phyloP scores from a whole-genome alignment of 2,329 filamentous ascomycete genomes.

The Hymenoscyphus scutula region DNA sequence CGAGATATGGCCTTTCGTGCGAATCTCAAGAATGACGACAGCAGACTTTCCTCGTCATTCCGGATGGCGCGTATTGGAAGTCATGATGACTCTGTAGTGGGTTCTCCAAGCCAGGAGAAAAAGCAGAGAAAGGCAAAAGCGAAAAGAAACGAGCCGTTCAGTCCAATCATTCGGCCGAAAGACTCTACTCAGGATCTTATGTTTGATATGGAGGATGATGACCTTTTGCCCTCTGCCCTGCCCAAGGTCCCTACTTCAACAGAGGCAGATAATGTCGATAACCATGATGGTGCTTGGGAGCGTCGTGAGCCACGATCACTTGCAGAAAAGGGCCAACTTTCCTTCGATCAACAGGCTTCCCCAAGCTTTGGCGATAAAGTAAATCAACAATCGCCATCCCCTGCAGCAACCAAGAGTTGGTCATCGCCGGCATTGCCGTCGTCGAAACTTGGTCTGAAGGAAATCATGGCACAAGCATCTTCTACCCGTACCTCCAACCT shows the following conservation, averaged over 20 bases:
- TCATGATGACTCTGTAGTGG: conserved; percentile 57
- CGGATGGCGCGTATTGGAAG: conserved; percentile 57
- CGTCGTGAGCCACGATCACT: conserved; percentile 12
- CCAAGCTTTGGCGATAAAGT: background rate
- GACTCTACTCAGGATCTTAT: conserved; percentile 74
- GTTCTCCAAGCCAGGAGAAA: conserved; percentile 39
- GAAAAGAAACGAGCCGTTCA: conserved; percentile 55
- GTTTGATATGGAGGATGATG: conserved; percentile 83
- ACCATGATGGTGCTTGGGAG: conserved; percentile 16
- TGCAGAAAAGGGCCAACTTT: conserved; percentile 15
- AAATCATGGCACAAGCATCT: conserved; percentile 77
- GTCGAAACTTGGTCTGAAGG: conserved; percentile 55
- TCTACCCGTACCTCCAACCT: conserved; percentile 48
- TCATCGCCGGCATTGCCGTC: conserved; percentile 32
- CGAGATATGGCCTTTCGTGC: conserved; percentile 72
- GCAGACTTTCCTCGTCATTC: conserved; percentile 57
- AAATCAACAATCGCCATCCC: background rate
- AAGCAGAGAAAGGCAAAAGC: conserved; percentile 47
- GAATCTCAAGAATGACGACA: conserved; percentile 63
- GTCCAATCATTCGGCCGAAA: conserved; percentile 66
- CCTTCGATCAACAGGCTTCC: background rate
- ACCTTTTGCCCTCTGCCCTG: conserved; percentile 16
- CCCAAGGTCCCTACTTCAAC: background rate
- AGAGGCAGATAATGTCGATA: background rate
- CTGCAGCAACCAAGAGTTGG: conserved; percentile 30